Base-by-base conservation (phyloP, 202 grass and related monocot species). In the Panicum hallii region DNA sequence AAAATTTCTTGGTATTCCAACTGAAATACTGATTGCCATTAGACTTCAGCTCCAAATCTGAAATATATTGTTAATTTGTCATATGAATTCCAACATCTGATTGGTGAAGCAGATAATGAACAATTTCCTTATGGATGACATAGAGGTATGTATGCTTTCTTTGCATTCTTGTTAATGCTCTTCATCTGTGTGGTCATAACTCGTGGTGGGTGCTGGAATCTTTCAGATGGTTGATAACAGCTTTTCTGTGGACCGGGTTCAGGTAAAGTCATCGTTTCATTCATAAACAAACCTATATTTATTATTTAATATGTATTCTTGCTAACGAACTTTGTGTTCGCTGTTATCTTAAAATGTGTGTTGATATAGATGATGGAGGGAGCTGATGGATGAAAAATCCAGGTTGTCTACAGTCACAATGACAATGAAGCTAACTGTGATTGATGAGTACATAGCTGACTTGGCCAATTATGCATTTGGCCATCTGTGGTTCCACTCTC, bases 341-440 rank as follows among this genome's bases (percentile, higher is more conserved):
- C 52, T 45, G 64, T 19, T 71, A 40, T 47, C 9, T 26, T 11
- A 20, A 71, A 77, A 47, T 20, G 43, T 11, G 6, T 17, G 11
- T 42, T 67, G 52, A 58, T 74, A 11, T 43, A 80, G 87, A 75
- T 49, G 81, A 73, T 88, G 49, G 87, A 88, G 81, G 7, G 75
- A 88, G 70, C 7, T 88, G 30, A 88, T 88, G 75, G 49, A 28
- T 61, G 81, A 74, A 43, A 84, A 43, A 84, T 84, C 17, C 47
- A 74, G 60, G 75, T 20, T 10, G 4, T 11, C 49, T 46, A 79
- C 34, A 41, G 20, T 67, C 54, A 54, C 13, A 43, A 63, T 63
- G 61, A 34, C 28, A 63, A 34, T 34, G 61, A 34, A 63, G 61
- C 61, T 34, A 15, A 44, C 32, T 28, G 3, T 57, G 16, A 49